These are phyloP conservation scores for Aspergillus asperescens DNA, from an alignment of 495 filamentous ascomycete species.

Conservation along the genomic window DNA sequence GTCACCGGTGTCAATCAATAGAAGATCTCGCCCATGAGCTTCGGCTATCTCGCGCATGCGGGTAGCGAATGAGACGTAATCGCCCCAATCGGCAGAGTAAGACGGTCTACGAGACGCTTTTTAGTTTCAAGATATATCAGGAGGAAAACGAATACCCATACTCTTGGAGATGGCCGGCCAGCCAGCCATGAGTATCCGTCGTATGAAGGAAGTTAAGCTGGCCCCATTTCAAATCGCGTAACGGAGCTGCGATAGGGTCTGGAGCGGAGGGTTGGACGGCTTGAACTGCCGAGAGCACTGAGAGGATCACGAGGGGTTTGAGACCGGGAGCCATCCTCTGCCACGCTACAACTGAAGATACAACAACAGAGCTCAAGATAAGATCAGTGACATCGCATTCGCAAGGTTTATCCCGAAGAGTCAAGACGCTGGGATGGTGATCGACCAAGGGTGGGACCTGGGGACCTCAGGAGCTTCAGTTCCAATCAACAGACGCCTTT, in stretches of 20 bases:
- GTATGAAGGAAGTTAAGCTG: conserved; percentile 93
- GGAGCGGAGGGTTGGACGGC: conserved; percentile 77
- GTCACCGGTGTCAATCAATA: conserved; percentile 92
- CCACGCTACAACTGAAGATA: not conserved
- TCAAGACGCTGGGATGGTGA: too few species aligned
- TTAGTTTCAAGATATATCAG: conserved; percentile 6
- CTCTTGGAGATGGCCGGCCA: conserved; percentile 89
- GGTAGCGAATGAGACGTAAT: conserved; percentile 88
- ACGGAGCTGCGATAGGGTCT: conserved; percentile 68
- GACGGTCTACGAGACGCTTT: conserved; percentile 51
- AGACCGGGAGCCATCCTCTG: not conserved
- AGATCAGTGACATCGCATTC: not conserved
- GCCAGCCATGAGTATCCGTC: conserved; percentile 94
- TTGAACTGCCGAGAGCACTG: conserved; percentile 26
- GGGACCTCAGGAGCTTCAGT: not conserved
- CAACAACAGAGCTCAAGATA: not conserved
- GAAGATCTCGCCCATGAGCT: conserved; percentile 68
- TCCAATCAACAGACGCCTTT: too few species aligned
- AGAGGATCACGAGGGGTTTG: conserved; percentile 3
- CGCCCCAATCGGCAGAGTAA: conserved; percentile 94
- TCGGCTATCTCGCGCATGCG: conserved; percentile 77
- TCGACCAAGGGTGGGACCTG: not conserved
- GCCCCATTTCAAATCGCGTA: conserved; percentile 82
- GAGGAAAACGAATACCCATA: conserved; percentile 29
- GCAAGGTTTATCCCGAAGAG: too few species aligned